Evolutionary conservation across 441 rosid genomes (phyloP).

Genomic region (Croton laevigatus): DNA sequence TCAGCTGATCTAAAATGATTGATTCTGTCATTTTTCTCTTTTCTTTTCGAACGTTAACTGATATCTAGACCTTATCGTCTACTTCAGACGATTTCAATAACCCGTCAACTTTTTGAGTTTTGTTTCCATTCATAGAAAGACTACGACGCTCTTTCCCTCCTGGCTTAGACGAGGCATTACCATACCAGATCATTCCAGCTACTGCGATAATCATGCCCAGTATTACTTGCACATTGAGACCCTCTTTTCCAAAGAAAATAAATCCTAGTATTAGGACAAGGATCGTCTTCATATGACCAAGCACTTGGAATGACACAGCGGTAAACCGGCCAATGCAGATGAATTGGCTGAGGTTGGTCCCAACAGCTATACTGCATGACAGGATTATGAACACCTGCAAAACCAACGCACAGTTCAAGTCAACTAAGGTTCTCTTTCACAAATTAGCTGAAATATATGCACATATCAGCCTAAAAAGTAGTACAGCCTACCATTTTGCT

Average conservation of each 20-base stretch:
- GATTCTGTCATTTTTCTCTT: conserved; percentile 17
- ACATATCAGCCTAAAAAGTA: background rate
- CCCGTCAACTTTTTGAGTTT: conserved; percentile 47
- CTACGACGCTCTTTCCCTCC: conserved; percentile 86
- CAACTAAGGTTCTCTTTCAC: too few relatives aligned
- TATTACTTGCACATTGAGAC: conserved; percentile 77
- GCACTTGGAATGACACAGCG: conserved; percentile 94
- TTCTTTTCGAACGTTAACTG: conserved; percentile 21
- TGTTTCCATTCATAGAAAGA: conserved; percentile 45
- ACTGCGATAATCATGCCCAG: conserved; percentile 92
- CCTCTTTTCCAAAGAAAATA: conserved; percentile 87
- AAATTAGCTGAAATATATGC: background rate
- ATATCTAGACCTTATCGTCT: conserved; percentile 64
- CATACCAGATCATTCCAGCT: conserved; percentile 90
- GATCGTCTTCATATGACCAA: conserved; percentile 98
- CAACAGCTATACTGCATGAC: conserved; percentile 86
- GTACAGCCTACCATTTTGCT: too few relatives aligned
- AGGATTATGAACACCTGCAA: conserved; percentile 73
- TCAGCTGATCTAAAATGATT: conserved; percentile 29
- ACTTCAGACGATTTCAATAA: conserved; percentile 44
- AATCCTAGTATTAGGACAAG: conserved; percentile 85
- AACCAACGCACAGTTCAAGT: background rate
- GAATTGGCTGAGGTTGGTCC: conserved; percentile 98
- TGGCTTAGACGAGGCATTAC: conserved; percentile 86
- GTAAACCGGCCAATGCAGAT: conserved; percentile 95